phyloP scores from a whole-genome alignment of 768 basidiomycete species.

The Artomyces pyxidatus region DNA sequence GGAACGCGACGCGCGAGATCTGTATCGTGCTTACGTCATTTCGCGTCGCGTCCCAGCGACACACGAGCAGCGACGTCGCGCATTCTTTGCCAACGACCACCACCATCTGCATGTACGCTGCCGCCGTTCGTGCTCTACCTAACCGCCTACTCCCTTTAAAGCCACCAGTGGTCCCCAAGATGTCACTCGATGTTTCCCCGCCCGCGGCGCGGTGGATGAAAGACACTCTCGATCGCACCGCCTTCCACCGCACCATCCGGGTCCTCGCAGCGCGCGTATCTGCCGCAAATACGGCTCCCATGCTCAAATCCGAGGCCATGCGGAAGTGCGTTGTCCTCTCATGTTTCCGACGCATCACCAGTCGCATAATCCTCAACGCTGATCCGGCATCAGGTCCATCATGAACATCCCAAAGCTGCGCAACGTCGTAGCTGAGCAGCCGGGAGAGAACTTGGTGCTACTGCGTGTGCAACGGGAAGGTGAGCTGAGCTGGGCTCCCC shows the following conservation, averaged over 20 bases:
- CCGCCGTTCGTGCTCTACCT: constrained; percentile 1
- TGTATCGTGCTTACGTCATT: neutral
- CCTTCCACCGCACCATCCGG: constrained; percentile 57
- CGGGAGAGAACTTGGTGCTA: constrained; percentile 56
- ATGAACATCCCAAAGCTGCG: constrained; percentile 64
- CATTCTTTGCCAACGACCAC: neutral
- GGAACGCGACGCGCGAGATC: neutral
- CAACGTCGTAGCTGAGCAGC: constrained; percentile 46
- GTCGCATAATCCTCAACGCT: too few species aligned
- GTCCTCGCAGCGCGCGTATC: constrained; percentile 63
- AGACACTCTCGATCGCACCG: constrained; percentile 47
- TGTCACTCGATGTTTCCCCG: constrained; percentile 27
- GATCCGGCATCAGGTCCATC: constrained; percentile 37
- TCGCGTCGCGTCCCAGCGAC: neutral
- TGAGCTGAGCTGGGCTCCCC: constrained; percentile 23
- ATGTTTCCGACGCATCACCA: too few species aligned
- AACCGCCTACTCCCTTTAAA: too few species aligned
- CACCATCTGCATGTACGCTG: neutral
- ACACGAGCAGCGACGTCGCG: too few species aligned
- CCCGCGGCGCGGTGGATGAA: constrained; percentile 45
- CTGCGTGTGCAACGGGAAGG: constrained; percentile 55
- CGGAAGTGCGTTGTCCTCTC: constrained; percentile 57
- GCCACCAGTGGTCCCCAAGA: too few species aligned
- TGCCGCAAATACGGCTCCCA: constrained; percentile 40
- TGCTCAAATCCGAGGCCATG: constrained; percentile 53